Evolutionary conservation across 192 early-diverging fungal species (phyloP).

Genomic region (Allomyces arbusculus): DNA sequence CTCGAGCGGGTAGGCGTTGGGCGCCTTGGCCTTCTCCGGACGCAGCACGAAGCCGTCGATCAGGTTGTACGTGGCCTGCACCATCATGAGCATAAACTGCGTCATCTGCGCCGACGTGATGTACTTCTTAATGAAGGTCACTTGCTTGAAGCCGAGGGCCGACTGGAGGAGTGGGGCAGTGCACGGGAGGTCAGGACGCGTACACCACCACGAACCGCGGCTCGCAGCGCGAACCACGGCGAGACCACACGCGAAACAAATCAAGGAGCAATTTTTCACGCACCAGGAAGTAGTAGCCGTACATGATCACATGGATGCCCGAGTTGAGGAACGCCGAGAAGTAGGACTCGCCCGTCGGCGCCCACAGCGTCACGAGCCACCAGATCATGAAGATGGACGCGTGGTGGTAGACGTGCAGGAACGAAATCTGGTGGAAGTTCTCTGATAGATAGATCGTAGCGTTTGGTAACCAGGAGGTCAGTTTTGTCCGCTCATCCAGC

Average conservation of each 20-base stretch:
- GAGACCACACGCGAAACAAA: not conserved
- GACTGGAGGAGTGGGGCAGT: not conserved
- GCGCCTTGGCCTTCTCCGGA: not conserved
- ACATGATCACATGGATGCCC: slow-evolving; percentile 26
- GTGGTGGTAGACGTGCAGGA: slow-evolving; percentile 27
- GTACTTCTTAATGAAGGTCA: slow-evolving; percentile 18
- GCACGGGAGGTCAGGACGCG: not conserved
- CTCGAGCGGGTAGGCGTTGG: slow-evolving; percentile 7
- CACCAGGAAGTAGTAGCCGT: slow-evolving; percentile 22
- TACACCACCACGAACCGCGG: not conserved
- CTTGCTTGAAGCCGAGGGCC: slow-evolving; percentile 13
- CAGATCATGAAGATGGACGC: slow-evolving; percentile 16
- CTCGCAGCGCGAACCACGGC: not conserved
- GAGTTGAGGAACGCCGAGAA: slow-evolving; percentile 18
- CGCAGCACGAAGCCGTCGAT: slow-evolving; percentile 1
- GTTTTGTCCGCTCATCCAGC: too few relatives aligned
- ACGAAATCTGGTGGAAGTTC: slow-evolving; percentile 23
- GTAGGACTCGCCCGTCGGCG: slow-evolving; percentile 19
- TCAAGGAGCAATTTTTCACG: not conserved
- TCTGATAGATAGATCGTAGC: slow-evolving; percentile 22
- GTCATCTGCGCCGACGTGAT: slow-evolving; percentile 26
- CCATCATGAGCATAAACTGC: slow-evolving; percentile 19
- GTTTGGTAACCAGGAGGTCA: not conserved
- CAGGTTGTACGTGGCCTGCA: slow-evolving; percentile 13
- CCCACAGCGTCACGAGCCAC: slow-evolving; percentile 15